Conservation (phyloP, 2,329 filamentous ascomycete genomes). For the Microcera coccophila region DNA sequence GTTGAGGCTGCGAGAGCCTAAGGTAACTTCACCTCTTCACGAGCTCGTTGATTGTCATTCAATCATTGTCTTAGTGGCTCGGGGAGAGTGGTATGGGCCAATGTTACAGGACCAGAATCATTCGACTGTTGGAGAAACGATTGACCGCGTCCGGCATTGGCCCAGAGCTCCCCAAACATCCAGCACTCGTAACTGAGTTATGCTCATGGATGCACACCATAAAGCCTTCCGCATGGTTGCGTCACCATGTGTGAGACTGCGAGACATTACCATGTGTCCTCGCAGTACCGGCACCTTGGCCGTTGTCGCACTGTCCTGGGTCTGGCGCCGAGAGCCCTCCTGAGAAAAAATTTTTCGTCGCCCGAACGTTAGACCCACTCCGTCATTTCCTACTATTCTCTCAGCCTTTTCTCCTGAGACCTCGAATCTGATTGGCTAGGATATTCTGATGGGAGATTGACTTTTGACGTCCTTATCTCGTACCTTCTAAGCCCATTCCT, state of each 20-base stretch:
- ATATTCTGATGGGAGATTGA: background rate
- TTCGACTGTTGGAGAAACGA: background rate
- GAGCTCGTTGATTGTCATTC: background rate
- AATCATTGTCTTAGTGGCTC: background rate
- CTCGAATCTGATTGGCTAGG: background rate
- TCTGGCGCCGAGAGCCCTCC: slow-evolving; percentile 5
- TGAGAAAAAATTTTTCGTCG: slow-evolving; percentile 18
- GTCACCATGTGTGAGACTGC: slow-evolving; percentile 14
- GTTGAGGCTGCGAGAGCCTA: slow-evolving; percentile 4
- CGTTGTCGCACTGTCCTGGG: slow-evolving; percentile 18
- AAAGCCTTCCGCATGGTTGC: slow-evolving; percentile 10
- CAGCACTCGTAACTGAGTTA: background rate
- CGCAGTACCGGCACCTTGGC: background rate
- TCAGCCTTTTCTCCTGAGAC: background rate
- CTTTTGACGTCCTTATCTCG: too few species aligned
- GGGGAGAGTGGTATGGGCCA: background rate
- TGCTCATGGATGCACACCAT: background rate
- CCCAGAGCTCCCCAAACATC: background rate
- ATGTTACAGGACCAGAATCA: background rate
- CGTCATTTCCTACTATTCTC: slow-evolving; percentile 15
- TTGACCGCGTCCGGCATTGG: background rate
- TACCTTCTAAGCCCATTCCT: too few species aligned
- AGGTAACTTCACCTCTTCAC: slow-evolving; percentile 19
- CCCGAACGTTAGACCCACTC: slow-evolving; percentile 18
- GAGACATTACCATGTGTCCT: background rate